Base-by-base conservation (phyloP, 148 eudicot species). In the Camellia granthamiana region DNA sequence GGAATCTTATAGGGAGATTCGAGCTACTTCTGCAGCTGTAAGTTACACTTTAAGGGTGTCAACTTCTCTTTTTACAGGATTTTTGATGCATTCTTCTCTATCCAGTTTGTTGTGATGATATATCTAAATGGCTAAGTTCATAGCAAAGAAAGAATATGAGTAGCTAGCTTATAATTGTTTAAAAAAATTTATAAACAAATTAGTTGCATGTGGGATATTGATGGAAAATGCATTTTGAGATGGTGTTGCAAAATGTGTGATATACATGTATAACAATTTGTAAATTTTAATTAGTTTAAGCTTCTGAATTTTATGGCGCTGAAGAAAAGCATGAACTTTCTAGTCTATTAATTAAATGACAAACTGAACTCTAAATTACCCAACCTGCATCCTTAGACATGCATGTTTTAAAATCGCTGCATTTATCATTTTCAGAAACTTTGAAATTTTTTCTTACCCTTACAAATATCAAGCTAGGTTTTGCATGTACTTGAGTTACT, bases 11-110 rank as follows among this genome's bases (percentile, higher is more conserved):
- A 88, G 97, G 79, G 93, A 93, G 71, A 91, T 87, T 51, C 93
- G 98, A 41, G 88, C 96, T 61, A 76, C 92, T 56, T 91, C 98
- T 82, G 96, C 93, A 65, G 92, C 94, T 79, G 98, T 95, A 86
- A 84, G 98, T 90, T 81, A 71, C 52, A 16, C 12, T 21, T 70
- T 19, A 9, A 6, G 12, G 9, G 11, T 30, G 42, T 38, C 14
- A 43, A 60, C 14, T 10, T 76, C 61, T 46, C 38, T 23, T 8
- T 19, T 44, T 59, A 30, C 23, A 58, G 8, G 23, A 60, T 7
- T 30, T 61, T 3, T 76, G 6, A 11, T 23, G 54, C 60, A 16
- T 64, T 65, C 44, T 62, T 23, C 16, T 14, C 23, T 41, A 14
- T 65, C 43, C 21, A 63, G 21, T 65, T 21, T 44, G 3, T 49